These are phyloP conservation scores for Catharanthus roseus DNA, from an alignment of 257 asterid genomes.

Conservation along the genomic window DNA sequence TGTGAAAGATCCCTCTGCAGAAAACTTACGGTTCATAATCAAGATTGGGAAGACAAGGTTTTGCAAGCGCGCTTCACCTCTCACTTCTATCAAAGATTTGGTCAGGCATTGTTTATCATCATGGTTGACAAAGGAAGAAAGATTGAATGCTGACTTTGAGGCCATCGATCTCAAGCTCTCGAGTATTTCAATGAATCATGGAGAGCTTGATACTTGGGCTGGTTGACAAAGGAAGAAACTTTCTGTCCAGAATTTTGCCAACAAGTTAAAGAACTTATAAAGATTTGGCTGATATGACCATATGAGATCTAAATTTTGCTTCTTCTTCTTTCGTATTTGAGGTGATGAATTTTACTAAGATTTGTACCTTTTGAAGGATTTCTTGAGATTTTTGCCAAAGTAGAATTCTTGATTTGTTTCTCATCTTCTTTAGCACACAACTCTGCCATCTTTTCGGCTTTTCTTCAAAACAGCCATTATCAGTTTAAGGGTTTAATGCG, in stretches of 20 bases:
- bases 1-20: conserved; percentile 53
- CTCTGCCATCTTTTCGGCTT: too few relatives aligned
- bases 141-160: conserved; percentile 52
- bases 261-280: conserved; percentile 44
- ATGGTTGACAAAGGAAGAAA: conserved; percentile 77
- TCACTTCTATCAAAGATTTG: conserved; percentile 36
- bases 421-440: not conserved
- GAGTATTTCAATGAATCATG: conserved; percentile 13
- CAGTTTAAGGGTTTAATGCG: too few relatives aligned
- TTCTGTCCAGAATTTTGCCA: conserved; percentile 42
- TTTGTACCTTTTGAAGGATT: not conserved
- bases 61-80: conserved; percentile 22
- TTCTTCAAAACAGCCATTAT: too few relatives aligned
- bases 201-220: conserved; percentile 24
- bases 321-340: not conserved
- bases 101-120: conserved; percentile 49
- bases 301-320: not conserved
- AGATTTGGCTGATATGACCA: not conserved
- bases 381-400: not conserved
- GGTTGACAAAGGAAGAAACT: conserved; percentile 66
- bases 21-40: conserved; percentile 48
- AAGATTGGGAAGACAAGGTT: conserved; percentile 40
- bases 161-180: conserved; percentile 53
- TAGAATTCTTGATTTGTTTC: not conserved
- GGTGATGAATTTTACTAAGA: not conserved